Base-by-base conservation (phyloP, 169 alveolate genomes). In the Plasmodium inui region DNA sequence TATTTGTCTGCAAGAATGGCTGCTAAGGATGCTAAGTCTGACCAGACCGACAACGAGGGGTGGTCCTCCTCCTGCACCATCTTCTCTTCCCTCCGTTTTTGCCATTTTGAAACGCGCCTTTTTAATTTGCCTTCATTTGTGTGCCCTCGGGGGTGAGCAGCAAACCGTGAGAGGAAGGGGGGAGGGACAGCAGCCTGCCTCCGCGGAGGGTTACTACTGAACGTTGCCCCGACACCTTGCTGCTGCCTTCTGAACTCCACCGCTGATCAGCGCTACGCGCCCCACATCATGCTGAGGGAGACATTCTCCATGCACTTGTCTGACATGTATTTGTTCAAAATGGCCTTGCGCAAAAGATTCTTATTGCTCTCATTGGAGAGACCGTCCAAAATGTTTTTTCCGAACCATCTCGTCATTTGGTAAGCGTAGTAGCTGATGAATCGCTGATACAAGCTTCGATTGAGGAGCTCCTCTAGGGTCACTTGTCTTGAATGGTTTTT, bases 241-340 rank as follows among this genome's bases (percentile, higher is more conserved):
- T n/a, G 9, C 32, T 72, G 10, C 81, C 82, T 22, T 0, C 41
- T 84, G 71, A 22, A 41, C 19, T 19, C 3, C n/a, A 1, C n/a
- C 1, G 55, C 55, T 44, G 55, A 10, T 12, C n/a, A 44, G n/a
- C 5, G 14, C 74, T 61, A 61, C n/a, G 32, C 74, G 32, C 93
- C 93, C 93, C 93, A 84, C 93, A 84, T 84, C 93, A 84, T 84
- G 80, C 32, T 84, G 9, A 84, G 61, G 32, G 93, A 84, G 14
- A 84, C 50, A 22, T 84, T 26, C 9, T 84, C 67, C 7, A 84
- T 39, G 19, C 93, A 84, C 26, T 72, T 84, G 14, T 84, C 93
- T 7, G 61, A 28, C 12, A 84, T n/a, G 22, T 84, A 84, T 19
- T 72, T 84, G 5, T 53, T 71, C 34, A 84, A 34, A 32, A 84